A percentile compares a stretch with the other conserved stretches of the same genome.
These are phyloP conservation scores for Vanderwaltozyma polyspora DNA, from an alignment of 805 yeast species.

Conservation along the genomic window DNA sequence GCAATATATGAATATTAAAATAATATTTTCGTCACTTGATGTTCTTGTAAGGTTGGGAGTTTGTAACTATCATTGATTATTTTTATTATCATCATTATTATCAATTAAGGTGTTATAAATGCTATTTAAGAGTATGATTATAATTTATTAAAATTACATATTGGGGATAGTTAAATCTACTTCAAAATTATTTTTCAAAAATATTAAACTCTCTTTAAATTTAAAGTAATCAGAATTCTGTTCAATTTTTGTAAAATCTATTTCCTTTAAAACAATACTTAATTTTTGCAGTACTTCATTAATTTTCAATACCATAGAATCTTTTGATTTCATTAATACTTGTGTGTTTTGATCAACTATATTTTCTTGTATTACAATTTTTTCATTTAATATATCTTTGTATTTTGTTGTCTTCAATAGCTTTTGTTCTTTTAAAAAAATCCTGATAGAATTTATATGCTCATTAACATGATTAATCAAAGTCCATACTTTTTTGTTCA, in stretches of 20 bases:
- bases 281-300: slow-evolving; percentile 8
- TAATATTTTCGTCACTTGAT: too few relatives aligned
- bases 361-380: slow-evolving; percentile 10
- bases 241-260: slow-evolving; percentile 10
- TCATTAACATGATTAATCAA: slow-evolving; percentile 21
- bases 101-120: neutral
- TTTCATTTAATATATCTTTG: slow-evolving; percentile 14
- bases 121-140: neutral
- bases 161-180: neutral
- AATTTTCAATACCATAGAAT: slow-evolving; percentile 9
- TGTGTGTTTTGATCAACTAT: slow-evolving; percentile 8
- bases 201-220: slow-evolving; percentile 11
- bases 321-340: slow-evolving; percentile 4
- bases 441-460: slow-evolving; percentile 20
- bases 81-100: too few relatives aligned
- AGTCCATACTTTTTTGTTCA: slow-evolving; percentile 15
- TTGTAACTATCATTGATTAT: neutral
- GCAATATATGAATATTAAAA: too few relatives aligned
- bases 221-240: too few relatives aligned
- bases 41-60: too few relatives aligned
- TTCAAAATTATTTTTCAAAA: slow-evolving; percentile 5
- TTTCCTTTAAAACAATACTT: slow-evolving; percentile 5
- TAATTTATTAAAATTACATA: neutral
- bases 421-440: slow-evolving; percentile 21
- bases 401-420: slow-evolving; percentile 13